A percentile compares a stretch with the other conserved stretches of the same genome.
These are phyloP conservation scores for Aphanomyces stellatus DNA, from an alignment of 352 stramenopile species.

Conservation along the genomic window DNA sequence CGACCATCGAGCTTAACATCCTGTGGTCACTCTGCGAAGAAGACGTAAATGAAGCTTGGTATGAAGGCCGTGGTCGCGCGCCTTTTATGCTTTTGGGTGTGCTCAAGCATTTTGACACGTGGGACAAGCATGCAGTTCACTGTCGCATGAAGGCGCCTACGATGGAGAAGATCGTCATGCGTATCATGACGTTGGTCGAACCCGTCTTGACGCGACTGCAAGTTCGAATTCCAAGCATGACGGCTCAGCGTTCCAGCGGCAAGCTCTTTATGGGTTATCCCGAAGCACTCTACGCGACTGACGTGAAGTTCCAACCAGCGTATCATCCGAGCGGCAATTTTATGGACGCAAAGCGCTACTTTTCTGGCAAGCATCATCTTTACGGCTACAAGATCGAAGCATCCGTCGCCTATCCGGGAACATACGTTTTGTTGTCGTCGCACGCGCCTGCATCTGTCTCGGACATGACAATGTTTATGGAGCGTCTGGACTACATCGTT, in stretches of 20 bases:
- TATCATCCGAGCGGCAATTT: background rate
- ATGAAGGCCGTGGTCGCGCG: background rate
- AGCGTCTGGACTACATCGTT: constrained; percentile 7
- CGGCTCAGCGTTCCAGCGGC: background rate
- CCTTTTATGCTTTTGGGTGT: background rate
- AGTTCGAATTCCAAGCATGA: background rate
- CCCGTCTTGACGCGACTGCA: background rate
- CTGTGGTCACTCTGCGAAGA: background rate
- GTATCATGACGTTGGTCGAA: background rate
- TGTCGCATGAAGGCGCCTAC: background rate
- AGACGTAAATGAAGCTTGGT: background rate
- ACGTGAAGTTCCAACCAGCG: background rate
- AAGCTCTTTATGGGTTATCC: background rate
- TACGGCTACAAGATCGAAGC: constrained; percentile 23
- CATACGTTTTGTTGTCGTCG: constrained; percentile 1
- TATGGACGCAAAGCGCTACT: background rate
- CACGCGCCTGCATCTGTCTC: constrained; percentile 14
- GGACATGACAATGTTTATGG: constrained; percentile 20
- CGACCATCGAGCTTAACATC: background rate
- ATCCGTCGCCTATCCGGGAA: background rate
- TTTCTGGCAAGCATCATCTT: constrained; percentile 20
- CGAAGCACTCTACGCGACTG: background rate
- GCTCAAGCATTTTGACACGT: background rate
- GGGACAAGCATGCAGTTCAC: background rate
- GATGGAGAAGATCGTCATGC: background rate